phyloP scores from a whole-genome alignment of 768 basidiomycete genomes.

The Hortiboletus campestris region DNA sequence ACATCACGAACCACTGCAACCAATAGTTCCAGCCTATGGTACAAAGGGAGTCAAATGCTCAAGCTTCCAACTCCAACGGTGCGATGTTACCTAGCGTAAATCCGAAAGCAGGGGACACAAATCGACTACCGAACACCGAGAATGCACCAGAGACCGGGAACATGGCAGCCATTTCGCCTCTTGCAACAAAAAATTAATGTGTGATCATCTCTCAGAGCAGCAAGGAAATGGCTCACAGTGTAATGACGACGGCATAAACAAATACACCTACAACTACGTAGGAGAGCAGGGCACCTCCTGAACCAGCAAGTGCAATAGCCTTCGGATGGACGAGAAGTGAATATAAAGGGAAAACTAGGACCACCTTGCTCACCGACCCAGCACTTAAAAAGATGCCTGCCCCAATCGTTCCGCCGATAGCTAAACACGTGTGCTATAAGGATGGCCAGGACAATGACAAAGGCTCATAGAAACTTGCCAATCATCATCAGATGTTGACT shows the following conservation, averaged over 20 bases:
- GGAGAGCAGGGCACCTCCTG: conserved; percentile 59
- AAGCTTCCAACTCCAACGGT: neutral
- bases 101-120: conserved; percentile 58
- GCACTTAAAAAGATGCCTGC: conserved; percentile 62
- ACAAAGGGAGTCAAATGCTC: neutral
- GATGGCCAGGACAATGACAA: neutral
- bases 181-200: conserved; percentile 14
- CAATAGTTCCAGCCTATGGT: conserved; percentile 56
- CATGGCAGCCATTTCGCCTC: conserved; percentile 66
- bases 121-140: conserved; percentile 54
- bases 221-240: conserved; percentile 39
- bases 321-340: conserved; percentile 11
- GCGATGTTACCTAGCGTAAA: conserved; percentile 48
- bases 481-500: conserved; percentile 45
- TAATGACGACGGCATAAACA: conserved; percentile 59
- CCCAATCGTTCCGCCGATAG: conserved; percentile 58
- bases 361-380: conserved; percentile 40
- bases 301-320: conserved; percentile 57
- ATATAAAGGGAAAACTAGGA: neutral
- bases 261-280: conserved; percentile 59
- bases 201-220: neutral
- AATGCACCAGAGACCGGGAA: conserved; percentile 63
- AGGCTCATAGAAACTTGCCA: conserved; percentile 22
- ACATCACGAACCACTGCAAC: conserved; percentile 42
- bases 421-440: conserved; percentile 24